Evolutionary conservation across 2,329 filamentous ascomycete species (phyloP).

Genomic region (Aspergillus tamarii): DNA sequence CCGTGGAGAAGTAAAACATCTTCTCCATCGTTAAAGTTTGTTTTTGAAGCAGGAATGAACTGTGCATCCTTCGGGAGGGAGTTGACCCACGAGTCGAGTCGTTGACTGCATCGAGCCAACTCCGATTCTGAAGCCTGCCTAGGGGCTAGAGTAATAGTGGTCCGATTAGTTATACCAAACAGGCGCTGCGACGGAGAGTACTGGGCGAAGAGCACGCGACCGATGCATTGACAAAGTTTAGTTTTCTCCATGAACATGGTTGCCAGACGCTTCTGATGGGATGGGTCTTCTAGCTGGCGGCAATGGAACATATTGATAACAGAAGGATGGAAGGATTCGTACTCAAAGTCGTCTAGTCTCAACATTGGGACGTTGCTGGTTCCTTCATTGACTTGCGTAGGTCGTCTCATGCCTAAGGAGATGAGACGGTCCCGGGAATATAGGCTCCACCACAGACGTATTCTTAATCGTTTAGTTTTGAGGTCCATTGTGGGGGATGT

Average conservation of each 20-base stretch:
- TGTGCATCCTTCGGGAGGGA: slow-evolving; percentile 70
- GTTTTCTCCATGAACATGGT: slow-evolving; percentile 86
- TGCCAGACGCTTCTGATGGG: slow-evolving; percentile 75
- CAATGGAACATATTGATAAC: slow-evolving; percentile 67
- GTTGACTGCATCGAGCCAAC: slow-evolving; percentile 73
- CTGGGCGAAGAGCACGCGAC: slow-evolving; percentile 80
- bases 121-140: slow-evolving; percentile 79
- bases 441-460: slow-evolving; percentile 91
- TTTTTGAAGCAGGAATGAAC: slow-evolving; percentile 65
- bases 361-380: slow-evolving; percentile 93
- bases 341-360: slow-evolving; percentile 76
- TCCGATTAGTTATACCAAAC: slow-evolving; percentile 67
- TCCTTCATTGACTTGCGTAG: slow-evolving; percentile 84
- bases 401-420: slow-evolving; percentile 84
- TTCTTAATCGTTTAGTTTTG: slow-evolving; percentile 65
- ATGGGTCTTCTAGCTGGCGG: slow-evolving; percentile 69
- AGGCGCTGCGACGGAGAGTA: slow-evolving; percentile 83
- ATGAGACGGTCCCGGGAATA: slow-evolving; percentile 90
- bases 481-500: slow-evolving; percentile 19
- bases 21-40: slow-evolving; percentile 56
- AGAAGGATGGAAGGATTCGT: slow-evolving; percentile 65
- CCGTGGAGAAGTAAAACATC: slow-evolving; percentile 65
- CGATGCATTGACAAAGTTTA: slow-evolving; percentile 82
- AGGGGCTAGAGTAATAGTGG: slow-evolving; percentile 79
- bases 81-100: slow-evolving; percentile 73